Evolutionary conservation across 805 yeast genomes (phyloP).

Genomic region (Crinitomyces ghanaensis): DNA sequence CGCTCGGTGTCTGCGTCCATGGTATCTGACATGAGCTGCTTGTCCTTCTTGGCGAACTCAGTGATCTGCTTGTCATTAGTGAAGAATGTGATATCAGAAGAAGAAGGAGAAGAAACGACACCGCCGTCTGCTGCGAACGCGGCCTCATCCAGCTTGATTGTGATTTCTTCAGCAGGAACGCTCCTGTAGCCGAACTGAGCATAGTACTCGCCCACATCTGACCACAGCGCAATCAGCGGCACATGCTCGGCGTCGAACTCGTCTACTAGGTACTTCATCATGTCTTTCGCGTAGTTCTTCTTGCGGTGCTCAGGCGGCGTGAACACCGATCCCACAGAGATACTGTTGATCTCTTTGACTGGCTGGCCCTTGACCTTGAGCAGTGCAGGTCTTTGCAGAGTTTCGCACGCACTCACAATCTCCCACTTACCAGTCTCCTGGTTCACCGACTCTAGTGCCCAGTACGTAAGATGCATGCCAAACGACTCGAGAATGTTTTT

Average conservation of each 20-base stretch:
- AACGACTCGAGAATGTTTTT: constrained; percentile 9
- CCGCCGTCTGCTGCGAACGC: not conserved
- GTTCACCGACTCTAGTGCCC: constrained; percentile 21
- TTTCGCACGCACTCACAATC: constrained; percentile 35
- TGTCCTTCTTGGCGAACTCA: constrained; percentile 8
- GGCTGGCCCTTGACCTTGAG: constrained; percentile 15
- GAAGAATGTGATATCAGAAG: not conserved
- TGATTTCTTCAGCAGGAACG: constrained; percentile 12
- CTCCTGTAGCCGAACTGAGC: constrained; percentile 39
- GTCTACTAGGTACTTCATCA: constrained; percentile 28
- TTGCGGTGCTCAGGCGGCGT: constrained; percentile 39
- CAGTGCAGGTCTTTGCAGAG: constrained; percentile 29
- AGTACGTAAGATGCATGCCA: constrained; percentile 16
- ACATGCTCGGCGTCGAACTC: constrained; percentile 16
- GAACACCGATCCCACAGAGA: constrained; percentile 46
- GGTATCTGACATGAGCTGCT: constrained; percentile 3
- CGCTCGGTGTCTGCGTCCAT: constrained; percentile 11
- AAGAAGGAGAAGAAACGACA: not conserved
- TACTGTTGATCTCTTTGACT: constrained; percentile 14
- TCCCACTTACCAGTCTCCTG: constrained; percentile 20
- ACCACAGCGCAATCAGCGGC: constrained; percentile 41
- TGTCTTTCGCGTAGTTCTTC: constrained; percentile 41
- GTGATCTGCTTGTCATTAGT: constrained; percentile 1
- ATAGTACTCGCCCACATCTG: constrained; percentile 65
- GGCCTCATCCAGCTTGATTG: not conserved